Conservation (phyloP, 768 basidiomycete species). For the Lactarius hengduanensis region DNA sequence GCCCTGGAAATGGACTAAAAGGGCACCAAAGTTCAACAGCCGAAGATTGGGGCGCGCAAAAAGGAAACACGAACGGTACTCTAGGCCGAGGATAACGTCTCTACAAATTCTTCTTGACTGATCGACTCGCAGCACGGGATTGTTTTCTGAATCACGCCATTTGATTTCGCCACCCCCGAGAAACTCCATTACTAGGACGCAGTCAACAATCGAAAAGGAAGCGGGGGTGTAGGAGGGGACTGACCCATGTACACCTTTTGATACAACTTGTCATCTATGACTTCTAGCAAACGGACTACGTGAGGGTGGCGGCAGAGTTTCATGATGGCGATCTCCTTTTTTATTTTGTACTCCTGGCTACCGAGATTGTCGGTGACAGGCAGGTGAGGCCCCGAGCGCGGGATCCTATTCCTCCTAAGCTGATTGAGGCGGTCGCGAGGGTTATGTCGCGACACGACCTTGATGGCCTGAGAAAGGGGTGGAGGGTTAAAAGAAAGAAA, state of each 20-base stretch:
- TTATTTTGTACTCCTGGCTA: constrained; percentile 79
- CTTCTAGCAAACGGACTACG: constrained; percentile 86
- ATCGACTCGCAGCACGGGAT: constrained; percentile 76
- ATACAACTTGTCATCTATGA: constrained; percentile 88
- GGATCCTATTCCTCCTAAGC: constrained; percentile 41
- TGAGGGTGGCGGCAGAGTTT: constrained; percentile 92
- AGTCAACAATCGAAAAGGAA: constrained; percentile 7
- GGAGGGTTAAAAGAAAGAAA: background rate
- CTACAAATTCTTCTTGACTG: constrained; percentile 87
- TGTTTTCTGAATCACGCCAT: constrained; percentile 66
- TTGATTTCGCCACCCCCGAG: constrained; percentile 93
- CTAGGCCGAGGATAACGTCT: constrained; percentile 91
- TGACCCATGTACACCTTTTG: constrained; percentile 92
- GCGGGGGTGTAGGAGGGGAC: constrained; percentile 8
- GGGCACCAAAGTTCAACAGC: constrained; percentile 2
- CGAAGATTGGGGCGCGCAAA: constrained; percentile 13
- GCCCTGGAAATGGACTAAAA: constrained; percentile 91
- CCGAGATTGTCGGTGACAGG: constrained; percentile 66
- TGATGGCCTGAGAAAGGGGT: constrained; percentile 59
- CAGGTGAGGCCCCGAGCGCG: constrained; percentile 47
- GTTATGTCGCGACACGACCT: constrained; percentile 70
- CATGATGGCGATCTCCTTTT: constrained; percentile 97
- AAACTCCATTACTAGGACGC: constrained; percentile 83
- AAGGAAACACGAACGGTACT: constrained; percentile 71
- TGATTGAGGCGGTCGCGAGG: constrained; percentile 62